Conservation (phyloP, 176 grass and related monocot genomes). For the Oryza glaberrima region DNA sequence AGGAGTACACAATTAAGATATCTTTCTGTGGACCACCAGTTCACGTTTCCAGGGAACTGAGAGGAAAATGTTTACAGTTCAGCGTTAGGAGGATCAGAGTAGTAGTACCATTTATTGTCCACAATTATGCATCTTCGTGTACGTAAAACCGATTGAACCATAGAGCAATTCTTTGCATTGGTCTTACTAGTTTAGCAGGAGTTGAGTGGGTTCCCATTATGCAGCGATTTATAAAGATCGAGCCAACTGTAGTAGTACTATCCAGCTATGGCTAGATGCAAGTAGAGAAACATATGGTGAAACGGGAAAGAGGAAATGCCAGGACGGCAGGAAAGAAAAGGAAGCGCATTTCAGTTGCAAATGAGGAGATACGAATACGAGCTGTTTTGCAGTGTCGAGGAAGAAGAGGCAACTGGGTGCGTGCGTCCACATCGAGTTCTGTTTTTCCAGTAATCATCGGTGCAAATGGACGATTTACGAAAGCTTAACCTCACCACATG, state of each 20-base stretch:
- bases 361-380: background rate
- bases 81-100: background rate
- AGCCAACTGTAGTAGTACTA: constrained; percentile 21
- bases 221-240: background rate
- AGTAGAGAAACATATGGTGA: background rate
- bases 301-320: background rate
- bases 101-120: background rate
- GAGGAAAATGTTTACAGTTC: background rate
- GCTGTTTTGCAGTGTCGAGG: background rate
- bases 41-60: background rate
- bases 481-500: constrained; percentile 9
- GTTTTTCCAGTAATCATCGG: background rate
- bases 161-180: no score
- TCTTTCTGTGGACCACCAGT: background rate
- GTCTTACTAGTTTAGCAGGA: no score
- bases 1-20: background rate
- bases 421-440: constrained; percentile 14
- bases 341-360: background rate
- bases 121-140: background rate
- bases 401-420: background rate
- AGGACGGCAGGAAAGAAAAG: constrained; percentile 15
- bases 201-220: constrained; percentile 36
- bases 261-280: background rate
- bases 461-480: background rate
- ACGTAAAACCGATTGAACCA: background rate